Percentiles rank a stretch among this genome's conserved stretches.
Evolutionary conservation across 352 stramenopile species (phyloP).

Genomic region (Phytophthora agathidicida): DNA sequence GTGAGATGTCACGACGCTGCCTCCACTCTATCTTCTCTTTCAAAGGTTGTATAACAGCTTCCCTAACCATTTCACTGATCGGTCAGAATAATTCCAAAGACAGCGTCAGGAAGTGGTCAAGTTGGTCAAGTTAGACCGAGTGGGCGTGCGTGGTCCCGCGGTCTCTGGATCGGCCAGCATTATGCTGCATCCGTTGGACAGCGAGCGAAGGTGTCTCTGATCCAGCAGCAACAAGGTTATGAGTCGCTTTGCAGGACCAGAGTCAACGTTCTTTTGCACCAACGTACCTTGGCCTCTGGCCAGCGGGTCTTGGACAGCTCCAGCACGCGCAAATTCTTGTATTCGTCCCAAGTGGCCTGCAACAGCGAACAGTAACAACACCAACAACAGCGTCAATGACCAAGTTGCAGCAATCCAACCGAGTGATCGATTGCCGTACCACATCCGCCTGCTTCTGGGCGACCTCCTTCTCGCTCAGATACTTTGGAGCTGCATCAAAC

Average conservation of each 20-base stretch:
- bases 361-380: not conserved
- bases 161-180: conserved; percentile 46
- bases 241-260: conserved; percentile 1
- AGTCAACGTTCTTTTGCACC: conserved; percentile 1
- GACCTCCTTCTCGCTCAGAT: conserved; percentile 61
- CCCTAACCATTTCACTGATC: too few relatives aligned
- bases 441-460: conserved; percentile 49
- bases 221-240: conserved; percentile 3
- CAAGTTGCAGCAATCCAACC: not conserved
- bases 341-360: conserved; percentile 72
- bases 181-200: conserved; percentile 83
- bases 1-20: too few relatives aligned
- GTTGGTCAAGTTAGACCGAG: too few relatives aligned
- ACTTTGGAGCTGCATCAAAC: conserved; percentile 56
- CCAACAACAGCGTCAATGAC: not conserved
- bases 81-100: too few relatives aligned
- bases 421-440: conserved; percentile 1
- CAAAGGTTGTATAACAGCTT: too few relatives aligned
- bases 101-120: too few relatives aligned
- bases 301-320: conserved; percentile 75
- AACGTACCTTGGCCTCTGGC: conserved; percentile 68
- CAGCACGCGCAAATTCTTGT: conserved; percentile 66
- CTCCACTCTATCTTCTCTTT: too few relatives aligned
- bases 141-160: too few relatives aligned
- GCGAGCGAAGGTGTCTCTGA: conserved; percentile 63